A percentile compares a stretch with the other conserved stretches of the same genome.
phyloP scores from a whole-genome alignment of 75 land plant species.

The Chamaecyparis obtusa region DNA sequence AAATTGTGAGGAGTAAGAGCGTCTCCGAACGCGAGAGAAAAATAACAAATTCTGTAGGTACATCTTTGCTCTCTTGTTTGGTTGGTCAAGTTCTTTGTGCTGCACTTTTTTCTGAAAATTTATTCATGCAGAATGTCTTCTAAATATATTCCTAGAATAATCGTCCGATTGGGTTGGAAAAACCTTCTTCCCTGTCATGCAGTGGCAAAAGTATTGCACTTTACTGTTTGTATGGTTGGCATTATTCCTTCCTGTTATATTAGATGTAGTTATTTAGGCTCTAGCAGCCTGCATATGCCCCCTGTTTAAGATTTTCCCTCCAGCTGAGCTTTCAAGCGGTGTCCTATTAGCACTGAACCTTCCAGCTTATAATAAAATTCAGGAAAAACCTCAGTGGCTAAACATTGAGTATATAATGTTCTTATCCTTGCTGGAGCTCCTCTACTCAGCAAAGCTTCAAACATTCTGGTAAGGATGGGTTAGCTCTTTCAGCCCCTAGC shows the following conservation, averaged over 20 bases:
- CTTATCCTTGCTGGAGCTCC: neutral
- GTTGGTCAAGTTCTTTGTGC: neutral
- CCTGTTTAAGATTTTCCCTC: too few species aligned
- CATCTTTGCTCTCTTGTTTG: slow-evolving; percentile 7
- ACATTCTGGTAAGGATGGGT: neutral
- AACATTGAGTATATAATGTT: neutral
- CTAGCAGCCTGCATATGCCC: too few species aligned
- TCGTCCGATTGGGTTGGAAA: too few species aligned
- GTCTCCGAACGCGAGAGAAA: neutral
- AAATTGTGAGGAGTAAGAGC: slow-evolving; percentile 14
- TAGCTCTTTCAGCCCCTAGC: neutral
- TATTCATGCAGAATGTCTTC: neutral
- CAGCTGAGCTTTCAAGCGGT: neutral
- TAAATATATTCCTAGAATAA: neutral
- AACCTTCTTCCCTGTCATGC: too few species aligned
- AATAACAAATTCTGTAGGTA: slow-evolving; percentile 14
- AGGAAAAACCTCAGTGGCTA: neutral
- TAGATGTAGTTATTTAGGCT: too few species aligned
- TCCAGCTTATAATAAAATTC: neutral
- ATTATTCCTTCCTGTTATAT: neutral
- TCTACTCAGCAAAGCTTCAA: neutral
- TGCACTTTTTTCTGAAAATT: neutral
- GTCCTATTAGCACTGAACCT: neutral
- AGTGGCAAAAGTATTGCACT: too few species aligned
- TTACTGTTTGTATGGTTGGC: neutral